phyloP scores from a whole-genome alignment of 768 basidiomycete genomes.

The Pleurotus pulmonarius region DNA sequence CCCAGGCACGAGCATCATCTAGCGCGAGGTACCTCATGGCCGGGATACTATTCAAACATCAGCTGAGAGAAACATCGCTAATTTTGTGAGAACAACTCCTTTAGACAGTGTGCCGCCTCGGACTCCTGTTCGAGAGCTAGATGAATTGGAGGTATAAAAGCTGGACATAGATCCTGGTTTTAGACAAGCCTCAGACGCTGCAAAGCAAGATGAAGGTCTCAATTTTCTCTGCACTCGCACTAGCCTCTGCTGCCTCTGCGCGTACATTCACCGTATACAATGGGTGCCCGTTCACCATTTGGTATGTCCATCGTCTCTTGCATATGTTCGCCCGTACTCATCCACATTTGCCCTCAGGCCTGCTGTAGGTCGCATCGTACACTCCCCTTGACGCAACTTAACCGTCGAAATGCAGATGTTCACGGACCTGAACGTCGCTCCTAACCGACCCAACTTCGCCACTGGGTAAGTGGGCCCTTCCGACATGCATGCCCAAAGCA shows the following conservation, averaged over 20 bases:
- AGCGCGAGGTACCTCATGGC: slow-evolving; percentile 4
- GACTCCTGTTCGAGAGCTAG: no score
- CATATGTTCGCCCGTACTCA: not conserved
- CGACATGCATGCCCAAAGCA: not conserved
- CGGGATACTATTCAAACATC: not conserved
- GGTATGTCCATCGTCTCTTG: slow-evolving; percentile 21
- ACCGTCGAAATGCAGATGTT: slow-evolving; percentile 38
- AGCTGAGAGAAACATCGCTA: not conserved
- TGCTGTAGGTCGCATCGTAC: slow-evolving; percentile 19
- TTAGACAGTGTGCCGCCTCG: not conserved
- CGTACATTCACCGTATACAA: slow-evolving; percentile 42
- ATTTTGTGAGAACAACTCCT: not conserved
- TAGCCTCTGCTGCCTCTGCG: slow-evolving; percentile 23
- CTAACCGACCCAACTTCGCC: slow-evolving; percentile 35
- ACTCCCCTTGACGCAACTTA: not conserved
- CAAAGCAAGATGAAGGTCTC: not conserved
- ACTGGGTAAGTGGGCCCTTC: slow-evolving; percentile 35
- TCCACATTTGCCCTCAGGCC: slow-evolving; percentile 24
- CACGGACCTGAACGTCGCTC: slow-evolving; percentile 52
- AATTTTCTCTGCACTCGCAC: slow-evolving; percentile 14
- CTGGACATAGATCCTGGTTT: not conserved
- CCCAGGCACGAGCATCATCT: not conserved
- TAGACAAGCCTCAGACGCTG: not conserved
- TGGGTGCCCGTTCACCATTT: slow-evolving; percentile 46
- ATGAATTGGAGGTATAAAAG: not conserved